These are phyloP conservation scores for Melaleuca alternifolia DNA, from an alignment of 345 rosid species.

Conservation along the genomic window DNA sequence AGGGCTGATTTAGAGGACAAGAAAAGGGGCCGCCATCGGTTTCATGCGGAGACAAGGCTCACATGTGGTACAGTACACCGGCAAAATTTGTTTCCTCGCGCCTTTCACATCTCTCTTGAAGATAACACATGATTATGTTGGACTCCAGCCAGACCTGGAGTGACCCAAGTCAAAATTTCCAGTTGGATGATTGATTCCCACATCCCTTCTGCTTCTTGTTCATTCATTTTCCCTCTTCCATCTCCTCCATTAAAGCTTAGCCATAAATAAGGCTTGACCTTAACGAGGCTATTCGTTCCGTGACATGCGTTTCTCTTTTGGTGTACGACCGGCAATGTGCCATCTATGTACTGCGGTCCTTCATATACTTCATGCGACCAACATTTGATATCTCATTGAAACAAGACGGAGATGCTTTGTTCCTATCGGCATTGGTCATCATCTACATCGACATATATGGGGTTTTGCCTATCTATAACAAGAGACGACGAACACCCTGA, in stretches of 20 bases:
- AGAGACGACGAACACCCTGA: background rate
- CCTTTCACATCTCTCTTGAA: background rate
- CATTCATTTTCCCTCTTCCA: background rate
- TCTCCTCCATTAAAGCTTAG: background rate
- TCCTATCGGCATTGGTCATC: background rate
- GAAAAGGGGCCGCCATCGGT: background rate
- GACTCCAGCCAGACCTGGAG: background rate
- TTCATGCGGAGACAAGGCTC: background rate
- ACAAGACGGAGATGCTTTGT: background rate
- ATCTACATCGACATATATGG: background rate
- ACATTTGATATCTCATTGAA: background rate
- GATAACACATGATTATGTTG: background rate
- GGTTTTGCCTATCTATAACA: background rate
- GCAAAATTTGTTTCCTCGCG: background rate
- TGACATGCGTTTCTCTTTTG: background rate
- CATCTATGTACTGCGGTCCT: background rate
- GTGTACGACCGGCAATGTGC: background rate
- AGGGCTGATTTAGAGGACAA: background rate
- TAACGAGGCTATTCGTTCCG: background rate
- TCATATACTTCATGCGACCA: background rate
- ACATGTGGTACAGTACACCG: background rate
- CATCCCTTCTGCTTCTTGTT: background rate
- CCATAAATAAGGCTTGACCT: rapidly evolving
- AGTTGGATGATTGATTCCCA: background rate
- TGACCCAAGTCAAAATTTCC: background rate